Conservation (phyloP, 108 stramenopile genomes). For the Heterococcus sp. region DNA sequence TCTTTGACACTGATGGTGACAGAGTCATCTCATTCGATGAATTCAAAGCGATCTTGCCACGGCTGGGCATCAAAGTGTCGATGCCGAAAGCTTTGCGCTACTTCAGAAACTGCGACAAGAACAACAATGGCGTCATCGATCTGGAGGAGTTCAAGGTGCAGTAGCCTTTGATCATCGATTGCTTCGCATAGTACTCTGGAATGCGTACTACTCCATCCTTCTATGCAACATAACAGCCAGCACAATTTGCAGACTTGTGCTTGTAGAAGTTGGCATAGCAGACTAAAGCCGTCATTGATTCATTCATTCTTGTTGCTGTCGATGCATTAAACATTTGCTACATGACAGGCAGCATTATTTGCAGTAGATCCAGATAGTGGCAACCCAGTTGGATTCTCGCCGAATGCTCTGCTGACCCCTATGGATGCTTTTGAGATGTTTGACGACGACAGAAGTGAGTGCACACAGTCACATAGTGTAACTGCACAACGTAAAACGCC, state of each 20-base stretch:
- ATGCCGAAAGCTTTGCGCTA: slow-evolving; percentile 58
- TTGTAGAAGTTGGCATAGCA: too few relatives aligned
- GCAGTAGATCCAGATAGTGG: slow-evolving; percentile 57
- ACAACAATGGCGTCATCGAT: slow-evolving; percentile 58
- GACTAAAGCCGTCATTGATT: too few relatives aligned
- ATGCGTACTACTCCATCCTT: too few relatives aligned
- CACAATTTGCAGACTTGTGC: not conserved
- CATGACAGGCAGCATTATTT: slow-evolving; percentile 45
- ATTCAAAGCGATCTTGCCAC: slow-evolving; percentile 58
- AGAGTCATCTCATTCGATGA: slow-evolving; percentile 62
- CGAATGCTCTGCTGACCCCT: slow-evolving; percentile 51
- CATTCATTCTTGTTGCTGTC: too few relatives aligned
- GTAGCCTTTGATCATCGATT: too few relatives aligned
- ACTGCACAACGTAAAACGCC: too few relatives aligned
- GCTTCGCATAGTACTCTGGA: too few relatives aligned
- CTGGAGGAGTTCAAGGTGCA: slow-evolving; percentile 63
- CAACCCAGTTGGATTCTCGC: slow-evolving; percentile 60
- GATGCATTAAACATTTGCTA: too few relatives aligned
- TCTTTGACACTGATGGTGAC: slow-evolving; percentile 54
- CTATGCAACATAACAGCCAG: too few relatives aligned
- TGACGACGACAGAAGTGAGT: slow-evolving; percentile 57
- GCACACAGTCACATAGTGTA: not conserved
- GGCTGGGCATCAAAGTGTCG: slow-evolving; percentile 51
- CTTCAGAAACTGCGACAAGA: slow-evolving; percentile 58
- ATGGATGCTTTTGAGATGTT: slow-evolving; percentile 69